phyloP scores from a whole-genome alignment of 2,329 filamentous ascomycete species.

The Sclerotiophoma versabilis region DNA sequence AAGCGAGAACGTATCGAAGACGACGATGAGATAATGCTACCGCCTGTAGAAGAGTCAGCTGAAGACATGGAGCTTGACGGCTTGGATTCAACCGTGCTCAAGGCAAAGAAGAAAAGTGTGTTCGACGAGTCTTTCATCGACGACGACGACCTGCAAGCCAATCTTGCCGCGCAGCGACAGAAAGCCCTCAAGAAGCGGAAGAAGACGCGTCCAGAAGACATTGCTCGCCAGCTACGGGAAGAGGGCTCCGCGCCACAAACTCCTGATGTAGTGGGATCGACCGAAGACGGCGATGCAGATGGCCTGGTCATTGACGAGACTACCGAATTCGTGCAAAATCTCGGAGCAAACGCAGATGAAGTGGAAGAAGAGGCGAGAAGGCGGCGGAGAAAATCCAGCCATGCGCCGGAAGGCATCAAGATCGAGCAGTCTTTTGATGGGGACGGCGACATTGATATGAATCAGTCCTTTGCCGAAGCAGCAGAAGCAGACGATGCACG shows the following conservation, averaged over 20 bases:
- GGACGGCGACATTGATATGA: conserved; percentile 63
- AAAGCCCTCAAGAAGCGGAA: conserved; percentile 91
- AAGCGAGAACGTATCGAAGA: conserved; percentile 55
- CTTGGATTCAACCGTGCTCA: conserved; percentile 34
- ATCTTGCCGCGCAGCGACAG: conserved; percentile 81
- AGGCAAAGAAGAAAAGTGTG: conserved; percentile 68
- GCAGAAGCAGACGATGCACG: conserved; percentile 58
- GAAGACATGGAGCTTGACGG: conserved; percentile 77
- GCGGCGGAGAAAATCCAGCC: conserved; percentile 52
- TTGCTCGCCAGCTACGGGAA: conserved; percentile 79
- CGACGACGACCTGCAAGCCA: conserved; percentile 90
- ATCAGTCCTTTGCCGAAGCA: conserved; percentile 59
- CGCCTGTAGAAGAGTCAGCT: conserved; percentile 40
- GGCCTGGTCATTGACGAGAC: conserved; percentile 96
- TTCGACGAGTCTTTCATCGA: conserved; percentile 78
- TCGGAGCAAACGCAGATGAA: conserved; percentile 61
- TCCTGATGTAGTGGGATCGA: conserved; percentile 63
- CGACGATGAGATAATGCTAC: conserved; percentile 63
- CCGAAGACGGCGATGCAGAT: conserved; percentile 62
- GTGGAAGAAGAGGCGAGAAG: conserved; percentile 54
- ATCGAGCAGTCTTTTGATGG: conserved; percentile 51
- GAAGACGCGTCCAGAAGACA: conserved; percentile 82
- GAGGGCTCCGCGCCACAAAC: conserved; percentile 60
- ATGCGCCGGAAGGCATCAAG: conserved; percentile 33
- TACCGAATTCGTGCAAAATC: conserved; percentile 88